These are phyloP conservation scores for Juglanconis juglandina DNA, from an alignment of 2,329 filamentous ascomycete species.

Conservation along the genomic window DNA sequence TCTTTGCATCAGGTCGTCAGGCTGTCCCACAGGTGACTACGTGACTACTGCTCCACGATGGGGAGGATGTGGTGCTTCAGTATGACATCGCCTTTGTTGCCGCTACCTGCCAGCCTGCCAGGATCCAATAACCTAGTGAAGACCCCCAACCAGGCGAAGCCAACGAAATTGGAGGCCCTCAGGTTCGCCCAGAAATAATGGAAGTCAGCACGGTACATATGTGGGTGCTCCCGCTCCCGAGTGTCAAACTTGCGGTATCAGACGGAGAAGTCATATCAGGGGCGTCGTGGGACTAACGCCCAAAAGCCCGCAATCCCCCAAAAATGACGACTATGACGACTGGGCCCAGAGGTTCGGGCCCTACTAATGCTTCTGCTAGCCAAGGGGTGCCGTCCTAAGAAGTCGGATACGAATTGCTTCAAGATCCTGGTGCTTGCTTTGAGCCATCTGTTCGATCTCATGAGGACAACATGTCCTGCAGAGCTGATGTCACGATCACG, in stretches of 20 bases:
- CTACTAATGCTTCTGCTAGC: neutral
- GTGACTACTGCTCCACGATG: too few species aligned
- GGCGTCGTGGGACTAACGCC: neutral
- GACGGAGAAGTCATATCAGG: neutral
- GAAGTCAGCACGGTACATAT: slow-evolving; percentile 9
- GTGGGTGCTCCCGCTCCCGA: slow-evolving; percentile 17
- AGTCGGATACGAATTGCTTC: neutral
- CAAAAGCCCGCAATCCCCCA: too few species aligned
- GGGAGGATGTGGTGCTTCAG: too few species aligned
- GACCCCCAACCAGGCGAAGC: neutral
- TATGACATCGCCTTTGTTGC: too few species aligned
- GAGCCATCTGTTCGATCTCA: neutral
- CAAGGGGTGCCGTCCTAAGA: neutral
- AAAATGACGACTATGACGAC: slow-evolving; percentile 3
- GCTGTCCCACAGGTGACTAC: too few species aligned
- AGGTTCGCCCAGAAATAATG: neutral
- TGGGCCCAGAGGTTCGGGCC: slow-evolving; percentile 2
- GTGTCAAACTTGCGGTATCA: neutral
- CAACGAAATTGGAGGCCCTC: neutral
- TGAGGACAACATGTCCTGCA: neutral
- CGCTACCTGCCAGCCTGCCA: too few species aligned
- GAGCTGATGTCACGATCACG: neutral
- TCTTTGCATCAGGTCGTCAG: too few species aligned
- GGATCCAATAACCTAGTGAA: too few species aligned
- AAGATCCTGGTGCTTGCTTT: slow-evolving; percentile 6